Evolutionary conservation across 345 rosid genomes (phyloP), one percentile per base, ranked within the genome.

Genomic region (Xanthoceras sorbifolium): DNA sequence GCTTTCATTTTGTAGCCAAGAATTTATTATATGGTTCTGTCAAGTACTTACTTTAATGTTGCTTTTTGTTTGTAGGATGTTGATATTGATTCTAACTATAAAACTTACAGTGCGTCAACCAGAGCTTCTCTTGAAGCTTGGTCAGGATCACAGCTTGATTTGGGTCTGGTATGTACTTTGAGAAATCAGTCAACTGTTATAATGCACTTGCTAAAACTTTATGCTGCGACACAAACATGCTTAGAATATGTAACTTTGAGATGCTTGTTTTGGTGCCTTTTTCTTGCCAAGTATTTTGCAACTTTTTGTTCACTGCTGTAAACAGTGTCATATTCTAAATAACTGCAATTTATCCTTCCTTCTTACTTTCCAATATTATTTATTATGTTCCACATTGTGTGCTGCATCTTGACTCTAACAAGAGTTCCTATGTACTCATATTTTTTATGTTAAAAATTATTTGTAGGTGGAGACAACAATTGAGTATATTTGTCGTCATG

Each of bases 61-160:
- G 26, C 79, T 70, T 79, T 78, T 34, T 72, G 64, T 82, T 2
- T 81, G 73, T 78, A 95, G 99, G 97, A 87, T 70, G 76, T 91
- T 70, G 92, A 93, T 82, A 86, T 95, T 75, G 89, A 90, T 79
- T 73, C 86, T 69, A 87, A 87, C 63, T 93, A 92, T 76, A 89
- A 82, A 86, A 86, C 80, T 76, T 93, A 90, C 82, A 84, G 94
- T 64, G 71, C 86, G 50, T 82, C 90, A 71, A 93, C 97, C 48
- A 87, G 89, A 78, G 78, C 44, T 4, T 93, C 98, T 80, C 94
- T 95, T 31, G 97, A 92, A 92, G 90, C 91, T 61, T 95, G 99
- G 99, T 89, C 93, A 29, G 94, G 91, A 67, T 85, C 87, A 67
- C 90, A 86, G 91, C 87, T 92, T 81, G 98, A 95, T 87, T 78